Evolutionary conservation across 345 rosid species (phyloP), one percentile per base, ranked within the genome.

Genomic region (Populus ilicifolia): DNA sequence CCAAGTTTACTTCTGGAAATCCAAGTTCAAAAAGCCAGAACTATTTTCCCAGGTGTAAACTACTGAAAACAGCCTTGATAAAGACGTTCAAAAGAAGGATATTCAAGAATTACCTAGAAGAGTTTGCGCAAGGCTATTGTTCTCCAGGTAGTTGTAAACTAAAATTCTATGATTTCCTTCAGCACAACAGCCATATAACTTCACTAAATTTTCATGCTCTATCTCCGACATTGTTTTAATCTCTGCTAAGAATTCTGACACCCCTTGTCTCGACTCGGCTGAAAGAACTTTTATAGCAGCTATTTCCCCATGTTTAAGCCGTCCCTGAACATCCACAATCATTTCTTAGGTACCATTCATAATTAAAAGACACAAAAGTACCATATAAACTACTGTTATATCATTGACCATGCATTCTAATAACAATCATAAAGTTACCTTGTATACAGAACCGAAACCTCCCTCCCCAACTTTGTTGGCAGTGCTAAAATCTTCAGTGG

Each of bases 221-320:
- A 96, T 82, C 66, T 89, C 85, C 1, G 99, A 90, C 82, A 96
- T 92, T 38, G 82, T 90, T 13, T 86, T 83, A 73, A 96, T 92
- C 87, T 96, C 99, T 64, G 99, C 89, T 86, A 92, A 79, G 84
- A 96, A 96, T 78, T 96, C 99, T 76, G 33, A 81, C 16, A 77
- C 90, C 64, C 99, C 99, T 85, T 96, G 99, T 80, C 90, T 90
- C 68, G 99, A 96, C 82, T 96, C 97, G 71, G 97, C 89, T 7
- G 99, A 89, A 43, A 96, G 94, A 76, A 92, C 91, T 87, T 96
- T 96, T 68, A 96, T 88, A 12, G 99, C 99, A 44, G 96, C 97
- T 29, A 87, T 48, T 75, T 80, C 92, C 77, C 98, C 94, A 80
- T 86, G 90, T 87, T 84, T 92, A 41, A 96, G 98, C 73, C 78